Evolutionary conservation across 805 yeast species (phyloP), one percentile per base, ranked within the genome.

Genomic region (Candida wancherniae): DNA sequence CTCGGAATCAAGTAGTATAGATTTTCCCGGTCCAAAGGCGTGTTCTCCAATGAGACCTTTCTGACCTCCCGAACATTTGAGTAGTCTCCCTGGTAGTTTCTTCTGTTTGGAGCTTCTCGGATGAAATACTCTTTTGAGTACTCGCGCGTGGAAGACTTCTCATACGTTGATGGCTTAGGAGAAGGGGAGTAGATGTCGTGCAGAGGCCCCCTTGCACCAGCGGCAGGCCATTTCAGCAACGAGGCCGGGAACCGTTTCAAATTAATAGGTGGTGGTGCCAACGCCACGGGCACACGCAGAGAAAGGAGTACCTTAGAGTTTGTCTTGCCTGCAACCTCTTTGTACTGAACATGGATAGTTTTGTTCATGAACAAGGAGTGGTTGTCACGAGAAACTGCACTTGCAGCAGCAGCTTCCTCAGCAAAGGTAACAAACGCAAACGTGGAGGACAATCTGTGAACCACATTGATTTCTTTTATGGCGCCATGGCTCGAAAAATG

Each of bases 251-350:
- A 38, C 15, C 43, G 34, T 26, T 37, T 39, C 19, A 80, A 66
- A 47, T 79, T 78, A 21, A 84, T 77, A 3, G 94, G 94, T 4
- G 94, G 90, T 6, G 94, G 94, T 0, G 94, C 94, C 34, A 83
- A 63, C 24, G 66, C 69, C 37, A 44, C 42, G 2, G 48, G 48
- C 15, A 37, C 34, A 2, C 41, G 34, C 1, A 43, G 39, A 8
- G 47, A 37, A 21, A 40, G 35, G 23, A 77, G 51, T 30, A 53
- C 50, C 50, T 58, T 50, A 6, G 41, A 23, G 10, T 30, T 25
- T 4, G 36, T 26, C 18, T 40, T 40, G 15, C 39, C 22, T 7
- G 47, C 32, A n/a, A 77, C 56, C 52, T 83, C 92, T 35, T 84
- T 73, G 51, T 80, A 84, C 55, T 84, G 94, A 27, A 86, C 95